Conservation (phyloP, 768 basidiomycete genomes). For the Agrocybe praecox region DNA sequence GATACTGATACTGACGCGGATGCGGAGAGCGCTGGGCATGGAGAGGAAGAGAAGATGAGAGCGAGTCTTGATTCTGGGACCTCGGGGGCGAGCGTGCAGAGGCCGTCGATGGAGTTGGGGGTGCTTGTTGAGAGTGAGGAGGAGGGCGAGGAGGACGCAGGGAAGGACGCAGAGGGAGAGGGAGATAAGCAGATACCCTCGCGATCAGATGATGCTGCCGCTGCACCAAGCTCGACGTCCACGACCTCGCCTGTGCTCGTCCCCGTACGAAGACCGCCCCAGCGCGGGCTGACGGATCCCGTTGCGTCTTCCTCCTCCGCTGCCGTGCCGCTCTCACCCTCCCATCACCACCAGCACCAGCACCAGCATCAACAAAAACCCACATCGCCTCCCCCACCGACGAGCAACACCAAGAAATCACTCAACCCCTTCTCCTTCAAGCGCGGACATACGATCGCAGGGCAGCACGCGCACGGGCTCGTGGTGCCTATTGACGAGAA, state of each 20-base stretch:
- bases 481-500: no score
- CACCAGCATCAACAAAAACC: neutral
- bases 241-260: neutral
- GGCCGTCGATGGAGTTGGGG: neutral
- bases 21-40: no score
- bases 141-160: neutral
- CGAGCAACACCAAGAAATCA: conserved; percentile 28
- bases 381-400: conserved; percentile 1
- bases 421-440: conserved; percentile 42
- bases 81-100: conserved; percentile 22
- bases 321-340: no score
- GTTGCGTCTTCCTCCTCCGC: neutral
- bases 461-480: no score
- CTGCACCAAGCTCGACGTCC: neutral
- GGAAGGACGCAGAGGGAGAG: neutral
- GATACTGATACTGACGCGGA: conserved; percentile 20
- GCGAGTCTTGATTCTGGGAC: no score
- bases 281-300: neutral
- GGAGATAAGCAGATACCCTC: neutral
- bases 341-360: neutral
- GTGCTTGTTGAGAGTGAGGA: conserved; percentile 3
- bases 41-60: conserved; percentile 24
- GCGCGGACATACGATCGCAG: conserved; percentile 23
- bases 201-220: neutral
- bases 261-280: neutral